Conservation (phyloP, 2,329 filamentous ascomycete genomes). For the Xylaria sp. region DNA sequence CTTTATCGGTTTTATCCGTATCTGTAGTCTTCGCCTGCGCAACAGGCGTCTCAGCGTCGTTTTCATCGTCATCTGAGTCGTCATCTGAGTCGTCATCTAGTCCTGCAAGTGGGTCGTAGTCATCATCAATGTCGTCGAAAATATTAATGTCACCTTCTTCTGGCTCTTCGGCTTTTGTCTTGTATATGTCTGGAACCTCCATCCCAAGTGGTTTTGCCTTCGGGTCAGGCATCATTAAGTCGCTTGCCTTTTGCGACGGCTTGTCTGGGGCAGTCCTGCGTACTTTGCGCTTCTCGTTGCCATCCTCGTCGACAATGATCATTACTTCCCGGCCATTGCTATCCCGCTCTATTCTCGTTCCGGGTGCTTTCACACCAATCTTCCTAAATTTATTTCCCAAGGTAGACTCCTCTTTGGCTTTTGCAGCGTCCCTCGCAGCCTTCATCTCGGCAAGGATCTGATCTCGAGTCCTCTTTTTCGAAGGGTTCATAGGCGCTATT, state of each 20-base stretch:
- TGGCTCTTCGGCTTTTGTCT: conserved; percentile 58
- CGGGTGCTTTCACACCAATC: conserved; percentile 65
- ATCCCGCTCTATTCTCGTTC: conserved; percentile 69
- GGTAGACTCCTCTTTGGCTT: conserved; percentile 60
- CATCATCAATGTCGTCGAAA: conserved; percentile 72
- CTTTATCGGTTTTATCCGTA: conserved; percentile 42
- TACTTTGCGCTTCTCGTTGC: conserved; percentile 72
- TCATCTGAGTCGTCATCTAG: conserved; percentile 58
- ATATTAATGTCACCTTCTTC: conserved; percentile 70
- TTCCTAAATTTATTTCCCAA: conserved; percentile 72
- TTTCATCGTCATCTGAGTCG: conserved; percentile 55
- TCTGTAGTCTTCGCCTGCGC: conserved; percentile 40
- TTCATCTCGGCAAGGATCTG: conserved; percentile 76
- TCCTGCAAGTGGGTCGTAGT: conserved; percentile 74
- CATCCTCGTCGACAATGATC: conserved; percentile 73
- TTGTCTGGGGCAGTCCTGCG: conserved; percentile 58
- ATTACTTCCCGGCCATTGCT: conserved; percentile 70
- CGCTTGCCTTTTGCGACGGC: conserved; percentile 52
- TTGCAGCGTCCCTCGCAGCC: conserved; percentile 69
- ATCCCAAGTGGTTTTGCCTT: conserved; percentile 69
- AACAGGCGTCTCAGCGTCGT: conserved; percentile 43
- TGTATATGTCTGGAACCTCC: conserved; percentile 71
- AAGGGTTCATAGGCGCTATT: conserved; percentile 60
- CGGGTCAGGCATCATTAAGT: conserved; percentile 63
- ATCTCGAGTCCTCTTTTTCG: conserved; percentile 71